Evolutionary conservation across 768 basidiomycete species (phyloP).

Genomic region (Fistulinella prunicolor): DNA sequence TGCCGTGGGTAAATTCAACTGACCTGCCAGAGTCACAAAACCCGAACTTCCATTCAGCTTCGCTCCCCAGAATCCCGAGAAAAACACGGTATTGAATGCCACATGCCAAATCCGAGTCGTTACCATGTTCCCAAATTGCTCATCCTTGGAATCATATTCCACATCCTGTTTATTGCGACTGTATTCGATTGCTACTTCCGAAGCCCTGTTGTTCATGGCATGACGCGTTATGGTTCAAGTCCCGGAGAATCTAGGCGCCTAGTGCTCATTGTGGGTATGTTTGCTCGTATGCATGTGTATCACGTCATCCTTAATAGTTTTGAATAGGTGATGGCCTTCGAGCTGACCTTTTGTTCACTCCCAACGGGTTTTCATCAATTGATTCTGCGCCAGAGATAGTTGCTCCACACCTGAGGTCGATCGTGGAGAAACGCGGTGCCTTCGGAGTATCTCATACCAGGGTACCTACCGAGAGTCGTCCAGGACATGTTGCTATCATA

Average conservation of each 20-base stretch:
- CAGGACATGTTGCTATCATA: conserved; percentile 87
- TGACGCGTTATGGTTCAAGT: conserved; percentile 51
- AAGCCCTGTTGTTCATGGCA: conserved; percentile 77
- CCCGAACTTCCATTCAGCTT: too few relatives aligned
- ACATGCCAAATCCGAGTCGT: too few relatives aligned
- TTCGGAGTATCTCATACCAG: conserved; percentile 84
- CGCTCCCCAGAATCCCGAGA: too few relatives aligned
- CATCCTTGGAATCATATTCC: conserved; percentile 68
- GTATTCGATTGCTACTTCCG: conserved; percentile 89
- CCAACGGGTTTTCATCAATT: conserved; percentile 52
- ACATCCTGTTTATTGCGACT: conserved; percentile 66
- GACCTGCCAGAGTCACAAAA: too few relatives aligned
- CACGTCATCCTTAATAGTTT: too few relatives aligned
- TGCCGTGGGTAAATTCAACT: too few relatives aligned
- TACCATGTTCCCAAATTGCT: too few relatives aligned
- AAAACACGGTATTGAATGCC: too few relatives aligned
- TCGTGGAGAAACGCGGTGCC: conserved; percentile 63
- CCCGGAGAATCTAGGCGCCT: conserved; percentile 62
- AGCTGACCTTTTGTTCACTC: conserved; percentile 72
- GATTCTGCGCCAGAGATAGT: conserved; percentile 56
- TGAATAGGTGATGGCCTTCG: conserved; percentile 84
- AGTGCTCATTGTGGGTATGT: conserved; percentile 74
- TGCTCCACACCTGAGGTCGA: conserved; percentile 74
- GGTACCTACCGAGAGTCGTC: conserved; percentile 85
- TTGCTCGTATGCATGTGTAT: neutral